phyloP scores from a whole-genome alignment of 495 filamentous ascomycete genomes.

The Letharia columbiana region DNA sequence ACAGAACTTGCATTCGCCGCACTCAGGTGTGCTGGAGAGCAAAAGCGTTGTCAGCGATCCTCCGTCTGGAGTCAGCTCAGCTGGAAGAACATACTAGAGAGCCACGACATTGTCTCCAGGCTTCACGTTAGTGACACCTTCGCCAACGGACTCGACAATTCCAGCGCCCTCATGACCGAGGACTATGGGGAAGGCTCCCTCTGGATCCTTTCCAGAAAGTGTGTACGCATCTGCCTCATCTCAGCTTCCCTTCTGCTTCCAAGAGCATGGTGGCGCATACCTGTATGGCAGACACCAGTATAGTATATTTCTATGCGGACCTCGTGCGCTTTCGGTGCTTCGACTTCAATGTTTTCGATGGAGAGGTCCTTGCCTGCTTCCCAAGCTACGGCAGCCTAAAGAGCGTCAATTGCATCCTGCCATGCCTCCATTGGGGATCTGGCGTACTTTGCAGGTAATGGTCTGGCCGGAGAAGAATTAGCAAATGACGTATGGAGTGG shows the following conservation, averaged over 20 bases:
- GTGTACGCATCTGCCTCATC: conserved; percentile 79
- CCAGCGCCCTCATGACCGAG: conserved; percentile 96
- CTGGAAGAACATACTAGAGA: conserved; percentile 61
- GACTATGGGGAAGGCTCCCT: conserved; percentile 94
- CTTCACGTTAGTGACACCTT: conserved; percentile 91
- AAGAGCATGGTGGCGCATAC: conserved; percentile 37
- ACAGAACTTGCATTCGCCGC: conserved; percentile 98
- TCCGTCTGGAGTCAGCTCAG: background rate
- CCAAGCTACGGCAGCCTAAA: conserved; percentile 90
- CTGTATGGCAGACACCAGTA: conserved; percentile 97
- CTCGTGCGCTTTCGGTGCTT: conserved; percentile 85
- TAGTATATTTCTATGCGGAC: conserved; percentile 94
- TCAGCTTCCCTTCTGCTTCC: conserved; percentile 6
- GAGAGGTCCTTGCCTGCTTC: conserved; percentile 81
- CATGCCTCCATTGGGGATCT: conserved; percentile 7
- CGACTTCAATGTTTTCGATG: conserved; percentile 87
- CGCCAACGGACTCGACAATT: conserved; percentile 92
- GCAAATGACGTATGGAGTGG: conserved; percentile 17
- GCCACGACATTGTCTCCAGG: conserved; percentile 88
- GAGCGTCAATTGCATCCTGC: conserved; percentile 5
- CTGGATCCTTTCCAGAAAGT: conserved; percentile 93
- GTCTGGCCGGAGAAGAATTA: conserved; percentile 40
- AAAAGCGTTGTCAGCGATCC: conserved; percentile 14
- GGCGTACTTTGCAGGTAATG: conserved; percentile 63
- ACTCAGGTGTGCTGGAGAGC: conserved; percentile 76